phyloP scores from a whole-genome alignment of 2,329 filamentous ascomycete species.

The Cryphonectria parasitica region DNA sequence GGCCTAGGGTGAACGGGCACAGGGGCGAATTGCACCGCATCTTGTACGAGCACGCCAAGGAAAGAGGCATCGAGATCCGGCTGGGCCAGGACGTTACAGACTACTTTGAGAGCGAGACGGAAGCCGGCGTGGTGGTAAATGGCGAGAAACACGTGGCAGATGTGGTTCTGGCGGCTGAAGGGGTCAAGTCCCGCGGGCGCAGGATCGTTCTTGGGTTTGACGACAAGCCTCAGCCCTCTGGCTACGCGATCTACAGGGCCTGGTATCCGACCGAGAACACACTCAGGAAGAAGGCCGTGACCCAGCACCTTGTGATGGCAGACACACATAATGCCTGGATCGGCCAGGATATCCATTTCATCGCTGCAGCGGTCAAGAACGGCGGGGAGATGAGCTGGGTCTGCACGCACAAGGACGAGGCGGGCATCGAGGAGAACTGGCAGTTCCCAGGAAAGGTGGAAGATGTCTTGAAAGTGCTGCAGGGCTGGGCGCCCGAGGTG shows the following conservation, averaged over 20 bases:
- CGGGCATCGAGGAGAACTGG: slow-evolving; percentile 51
- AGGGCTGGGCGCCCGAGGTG: slow-evolving; percentile 53
- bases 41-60: slow-evolving; percentile 52
- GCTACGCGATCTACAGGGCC: slow-evolving; percentile 46
- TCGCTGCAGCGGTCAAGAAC: slow-evolving; percentile 56
- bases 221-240: slow-evolving; percentile 43
- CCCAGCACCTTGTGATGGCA: slow-evolving; percentile 50
- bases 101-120: slow-evolving; percentile 48
- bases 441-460: slow-evolving; percentile 45
- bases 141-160: slow-evolving; percentile 46
- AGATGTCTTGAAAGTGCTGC: slow-evolving; percentile 45
- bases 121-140: slow-evolving; percentile 45
- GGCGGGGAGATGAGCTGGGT: slow-evolving; percentile 59
- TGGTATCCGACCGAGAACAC: slow-evolving; percentile 46
- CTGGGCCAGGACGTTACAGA: slow-evolving; percentile 47
- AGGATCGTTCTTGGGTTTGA: slow-evolving; percentile 47
- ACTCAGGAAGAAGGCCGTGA: slow-evolving; percentile 47
- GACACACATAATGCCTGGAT: slow-evolving; percentile 58
- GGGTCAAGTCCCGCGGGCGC: slow-evolving; percentile 48
- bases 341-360: slow-evolving; percentile 56
- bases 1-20: slow-evolving; percentile 57
- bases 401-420: slow-evolving; percentile 50
- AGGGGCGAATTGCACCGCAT: slow-evolving; percentile 56
- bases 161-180: slow-evolving; percentile 48
- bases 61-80: slow-evolving; percentile 50